Base-by-base conservation (phyloP, 208 protist genomes). In the Lotmaria passim region DNA sequence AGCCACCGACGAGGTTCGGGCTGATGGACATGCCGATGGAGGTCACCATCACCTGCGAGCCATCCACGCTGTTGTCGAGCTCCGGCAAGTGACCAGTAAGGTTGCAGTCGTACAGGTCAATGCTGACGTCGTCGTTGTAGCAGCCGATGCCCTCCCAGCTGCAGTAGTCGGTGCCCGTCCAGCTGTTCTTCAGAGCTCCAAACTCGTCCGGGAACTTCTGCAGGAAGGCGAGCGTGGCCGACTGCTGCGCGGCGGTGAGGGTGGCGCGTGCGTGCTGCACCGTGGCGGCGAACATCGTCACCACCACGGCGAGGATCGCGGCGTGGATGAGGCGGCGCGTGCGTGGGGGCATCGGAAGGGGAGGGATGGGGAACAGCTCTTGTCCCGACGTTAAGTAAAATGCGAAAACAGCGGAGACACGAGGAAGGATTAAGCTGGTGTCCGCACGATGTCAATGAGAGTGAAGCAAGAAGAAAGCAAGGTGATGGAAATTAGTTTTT, bases 21-120 rank as follows among this genome's bases (percentile, higher is more conserved):
- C 72, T 78, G 64, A 58, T 62, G 47, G 39, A 68, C 30, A 78
- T 2, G 53, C 72, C 51, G 33, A 78, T 55, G 24, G 36, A 58
- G 0, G 15, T 19, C 14, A 73, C 68, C 36, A 50, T 47, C 5
- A 73, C 38, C 24, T 58, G 23, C 17, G 41, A 14, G 48, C 39
- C 68, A 10, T 39, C 58, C 17, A 53, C 26, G 43, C 15, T 41
- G 55, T 33, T 19, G 2, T 10, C 11, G 2, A 56, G 12, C 23
- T 14, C 23, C 19, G 63, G 72, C 56, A 77, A 38, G 38, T 23
- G 31, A 23, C 72, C 72, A 3, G 17, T 19, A n/a, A 76, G 44
- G 62, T 33, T n/a, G 21, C 23, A 21, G 36, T 38, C 56, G 47
- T 55, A 48, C 3, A 77, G 56, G 64, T 67, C 39, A 36, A 77